Percentiles rank a stretch among this genome's conserved stretches.
These are phyloP conservation scores for Aotearoamyces nothofagi DNA, from an alignment of 2,329 filamentous ascomycete species.

Conservation along the genomic window DNA sequence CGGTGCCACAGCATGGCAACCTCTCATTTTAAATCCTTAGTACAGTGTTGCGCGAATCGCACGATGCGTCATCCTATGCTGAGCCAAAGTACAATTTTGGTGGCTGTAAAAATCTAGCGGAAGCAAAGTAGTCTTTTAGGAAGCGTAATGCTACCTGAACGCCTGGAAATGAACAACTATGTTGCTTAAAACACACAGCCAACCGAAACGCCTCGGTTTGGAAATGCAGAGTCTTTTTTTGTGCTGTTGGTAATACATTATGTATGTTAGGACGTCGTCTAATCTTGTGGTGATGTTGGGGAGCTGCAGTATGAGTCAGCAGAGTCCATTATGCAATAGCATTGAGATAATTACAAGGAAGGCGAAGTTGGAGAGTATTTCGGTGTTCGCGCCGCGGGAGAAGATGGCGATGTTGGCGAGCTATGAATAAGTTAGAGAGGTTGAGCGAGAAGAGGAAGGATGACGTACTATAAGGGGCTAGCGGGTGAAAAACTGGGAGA, in stretches of 20 bases:
- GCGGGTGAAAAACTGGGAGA: conserved; percentile 1
- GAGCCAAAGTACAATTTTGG: background rate
- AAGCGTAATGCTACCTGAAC: too few species aligned
- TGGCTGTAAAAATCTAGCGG: background rate
- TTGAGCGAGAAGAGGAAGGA: background rate
- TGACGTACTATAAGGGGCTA: conserved; percentile 1
- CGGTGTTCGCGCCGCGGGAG: conserved; percentile 1
- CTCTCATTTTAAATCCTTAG: too few species aligned
- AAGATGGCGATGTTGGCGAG: background rate
- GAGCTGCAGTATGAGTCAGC: background rate
- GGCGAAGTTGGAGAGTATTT: conserved; percentile 1
- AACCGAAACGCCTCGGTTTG: conserved; percentile 1
- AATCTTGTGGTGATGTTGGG: background rate
- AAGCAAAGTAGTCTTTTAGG: background rate
- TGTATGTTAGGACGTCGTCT: background rate
- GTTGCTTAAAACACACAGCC: conserved; percentile 4
- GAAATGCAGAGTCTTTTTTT: conserved; percentile 1
- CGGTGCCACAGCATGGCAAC: too few species aligned
- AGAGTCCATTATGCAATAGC: background rate
- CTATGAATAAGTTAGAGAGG: background rate
- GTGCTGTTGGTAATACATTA: conserved; percentile 2
- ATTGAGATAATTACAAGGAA: background rate
- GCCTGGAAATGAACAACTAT: background rate
- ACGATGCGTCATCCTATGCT: too few species aligned
- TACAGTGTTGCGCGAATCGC: too few species aligned